A percentile compares a stretch with the other conserved stretches of the same genome.
phyloP scores from a whole-genome alignment of 73 alveolate species.

The Symbiodinium natans region DNA sequence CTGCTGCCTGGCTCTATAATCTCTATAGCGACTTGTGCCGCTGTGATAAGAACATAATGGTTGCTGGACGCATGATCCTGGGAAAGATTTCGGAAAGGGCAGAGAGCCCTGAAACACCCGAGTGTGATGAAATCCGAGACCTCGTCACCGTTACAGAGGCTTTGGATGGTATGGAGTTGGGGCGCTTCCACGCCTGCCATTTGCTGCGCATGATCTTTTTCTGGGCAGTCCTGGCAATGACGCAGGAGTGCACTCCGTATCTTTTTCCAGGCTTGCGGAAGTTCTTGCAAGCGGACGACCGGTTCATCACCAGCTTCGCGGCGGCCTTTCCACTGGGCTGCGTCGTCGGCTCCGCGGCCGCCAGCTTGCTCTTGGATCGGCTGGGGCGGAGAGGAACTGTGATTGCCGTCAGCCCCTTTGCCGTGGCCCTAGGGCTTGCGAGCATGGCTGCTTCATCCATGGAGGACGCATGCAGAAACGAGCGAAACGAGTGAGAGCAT shows the following conservation, averaged over 20 bases:
- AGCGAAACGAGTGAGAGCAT: no score
- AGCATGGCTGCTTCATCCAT: not conserved
- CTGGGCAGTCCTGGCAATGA: conserved; percentile 15
- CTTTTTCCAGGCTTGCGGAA: conserved; percentile 16
- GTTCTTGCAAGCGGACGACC: not conserved
- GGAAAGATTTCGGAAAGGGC: no score
- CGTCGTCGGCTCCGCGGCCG: not conserved
- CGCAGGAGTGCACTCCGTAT: conserved; percentile 55
- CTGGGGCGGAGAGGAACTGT: not conserved
- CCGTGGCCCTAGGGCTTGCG: not conserved
- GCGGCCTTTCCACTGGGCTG: conserved; percentile 1
- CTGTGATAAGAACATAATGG: no score
- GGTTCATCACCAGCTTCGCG: not conserved
- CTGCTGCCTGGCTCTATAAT: no score
- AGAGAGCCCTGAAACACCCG: no score
- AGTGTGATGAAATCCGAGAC: not conserved
- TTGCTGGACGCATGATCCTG: no score
- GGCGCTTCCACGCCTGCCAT: conserved; percentile 11
- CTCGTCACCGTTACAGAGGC: conserved; percentile 18
- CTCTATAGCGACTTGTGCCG: no score
- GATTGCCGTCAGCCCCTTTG: not conserved
- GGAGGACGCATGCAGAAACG: no score
- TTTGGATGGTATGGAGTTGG: not conserved
- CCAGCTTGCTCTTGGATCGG: not conserved
- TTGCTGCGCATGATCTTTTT: conserved; percentile 26